Evolutionary conservation across 331 rosid genomes (phyloP), one percentile per base, ranked within the genome.

Genomic region (Quercus lobata): DNA sequence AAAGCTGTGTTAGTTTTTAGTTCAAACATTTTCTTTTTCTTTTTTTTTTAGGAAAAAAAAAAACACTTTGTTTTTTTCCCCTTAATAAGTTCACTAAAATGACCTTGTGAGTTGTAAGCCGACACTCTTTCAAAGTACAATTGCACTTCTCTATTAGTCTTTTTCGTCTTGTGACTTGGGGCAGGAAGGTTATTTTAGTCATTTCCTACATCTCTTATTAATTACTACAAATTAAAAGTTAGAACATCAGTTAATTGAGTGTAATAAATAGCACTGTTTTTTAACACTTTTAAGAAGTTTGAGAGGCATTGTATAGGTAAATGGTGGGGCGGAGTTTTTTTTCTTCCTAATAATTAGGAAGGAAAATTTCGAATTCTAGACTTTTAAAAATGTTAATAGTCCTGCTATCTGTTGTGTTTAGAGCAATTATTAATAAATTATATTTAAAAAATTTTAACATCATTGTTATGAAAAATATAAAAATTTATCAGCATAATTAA

Each of bases 71-170:
- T 14, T 21, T 35, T 76, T 62, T 34, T 78, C 27, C 56, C 5
- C 4, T 1, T 5, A 5, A 1, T 0, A 82, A 80, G 83, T 60
- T 87, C 77, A 73, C 90, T 14, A 55, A 71, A 82, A 69, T 85
- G 57, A 35, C 83, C 90, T 62, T 60, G 56, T 52, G 63, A 21
- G 25, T 16, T 27, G 2, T 19, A 25, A 68, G 54, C 81, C 81
- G 81, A 78, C 81, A 69, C 8, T n/a, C 14, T 1, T 30, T 1
- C 3, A n/a, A 65, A 54, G 22, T 57, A 17, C 24, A 11, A 2
- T 58, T 2, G 49, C 53, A 41, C 44, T 25, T 5, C 76, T 54
- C 58, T 30, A 5, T 30, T 66, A 9, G 49, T 32, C 74, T 49
- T 78, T 74, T 25, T 70, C 71, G 37, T 9, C 17, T 41, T 18